A percentile compares a stretch with the other conserved stretches of the same genome.
Evolutionary conservation across 192 early-diverging fungal species (phyloP).

Genomic region (Lunasporangiospora selenospora): DNA sequence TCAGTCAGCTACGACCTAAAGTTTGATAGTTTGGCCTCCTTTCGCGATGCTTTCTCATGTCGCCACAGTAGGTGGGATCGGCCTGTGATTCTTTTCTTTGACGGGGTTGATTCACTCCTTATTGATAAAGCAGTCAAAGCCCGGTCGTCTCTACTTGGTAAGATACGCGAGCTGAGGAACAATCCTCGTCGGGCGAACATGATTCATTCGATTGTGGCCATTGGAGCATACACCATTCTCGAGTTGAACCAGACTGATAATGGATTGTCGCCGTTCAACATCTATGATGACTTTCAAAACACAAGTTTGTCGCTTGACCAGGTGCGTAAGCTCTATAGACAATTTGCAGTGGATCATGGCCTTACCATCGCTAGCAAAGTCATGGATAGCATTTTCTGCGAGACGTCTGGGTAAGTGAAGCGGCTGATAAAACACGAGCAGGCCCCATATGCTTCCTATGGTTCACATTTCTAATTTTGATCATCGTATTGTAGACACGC

Average conservation of each 20-base stretch:
- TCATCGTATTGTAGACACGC: conserved; percentile 3
- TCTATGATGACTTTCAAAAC: conserved; percentile 28
- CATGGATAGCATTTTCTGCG: conserved; percentile 29
- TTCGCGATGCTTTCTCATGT: too few relatives aligned
- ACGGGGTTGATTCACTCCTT: conserved; percentile 25
- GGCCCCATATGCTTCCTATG: too few relatives aligned
- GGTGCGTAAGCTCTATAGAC: conserved; percentile 19
- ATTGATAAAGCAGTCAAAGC: conserved; percentile 1
- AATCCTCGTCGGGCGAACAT: background rate
- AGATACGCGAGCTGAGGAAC: conserved; percentile 6
- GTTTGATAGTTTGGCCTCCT: too few relatives aligned
- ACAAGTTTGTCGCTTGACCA: conserved; percentile 30
- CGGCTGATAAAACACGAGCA: too few relatives aligned
- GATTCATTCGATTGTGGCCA: conserved; percentile 19
- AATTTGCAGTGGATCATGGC: conserved; percentile 21
- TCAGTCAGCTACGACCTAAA: background rate
- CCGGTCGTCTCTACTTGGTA: conserved; percentile 1
- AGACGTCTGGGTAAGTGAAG: conserved; percentile 33
- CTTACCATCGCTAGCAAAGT: conserved; percentile 20
- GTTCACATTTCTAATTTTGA: conserved; percentile 9
- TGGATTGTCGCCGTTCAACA: conserved; percentile 32
- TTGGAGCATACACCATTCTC: conserved; percentile 32
- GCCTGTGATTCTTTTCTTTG: conserved; percentile 18
- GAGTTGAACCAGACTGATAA: conserved; percentile 12
- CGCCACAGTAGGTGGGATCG: background rate